Conservation (phyloP, 2,329 filamentous ascomycete species). For the Clarireedia paspali region DNA sequence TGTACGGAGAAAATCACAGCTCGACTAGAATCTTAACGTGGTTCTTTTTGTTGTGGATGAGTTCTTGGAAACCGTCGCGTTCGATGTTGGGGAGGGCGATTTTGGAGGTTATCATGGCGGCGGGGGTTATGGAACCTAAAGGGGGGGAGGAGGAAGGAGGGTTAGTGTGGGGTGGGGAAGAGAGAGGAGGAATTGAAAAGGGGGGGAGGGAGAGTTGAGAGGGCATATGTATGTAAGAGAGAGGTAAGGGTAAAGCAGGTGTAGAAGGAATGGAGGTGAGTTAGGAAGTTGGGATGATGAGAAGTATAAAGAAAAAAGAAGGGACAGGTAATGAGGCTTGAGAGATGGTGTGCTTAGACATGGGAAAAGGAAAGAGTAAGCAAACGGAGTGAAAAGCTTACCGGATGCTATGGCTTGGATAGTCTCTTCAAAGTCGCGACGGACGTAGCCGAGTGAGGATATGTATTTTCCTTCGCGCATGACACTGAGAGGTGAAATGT, state of each 20-base stretch:
- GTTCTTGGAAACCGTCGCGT: not conserved
- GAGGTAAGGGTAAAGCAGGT: no score
- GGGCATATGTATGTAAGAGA: no score
- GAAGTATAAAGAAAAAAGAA: not conserved
- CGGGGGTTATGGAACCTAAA: not conserved
- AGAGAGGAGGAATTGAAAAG: not conserved
- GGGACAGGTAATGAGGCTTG: no score
- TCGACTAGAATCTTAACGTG: not conserved
- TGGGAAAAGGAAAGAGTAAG: no score
- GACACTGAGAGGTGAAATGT: constrained; percentile 23
- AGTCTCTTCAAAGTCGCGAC: constrained; percentile 41
- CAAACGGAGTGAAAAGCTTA: not conserved
- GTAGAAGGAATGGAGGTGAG: not conserved
- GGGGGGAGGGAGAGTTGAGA: not conserved
- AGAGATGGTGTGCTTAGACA: no score
- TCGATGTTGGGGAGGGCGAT: not conserved
- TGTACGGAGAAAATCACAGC: not conserved
- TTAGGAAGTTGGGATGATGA: not conserved
- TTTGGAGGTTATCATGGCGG: not conserved
- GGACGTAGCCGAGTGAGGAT: constrained; percentile 26
- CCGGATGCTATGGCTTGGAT: not conserved
- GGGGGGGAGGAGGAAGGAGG: not conserved
- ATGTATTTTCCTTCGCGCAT: constrained; percentile 45
- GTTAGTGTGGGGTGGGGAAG: not conserved
- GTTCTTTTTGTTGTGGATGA: not conserved